Conservation (phyloP, 2,329 filamentous ascomycete genomes). For the Aspergillus thermomutatus region DNA sequence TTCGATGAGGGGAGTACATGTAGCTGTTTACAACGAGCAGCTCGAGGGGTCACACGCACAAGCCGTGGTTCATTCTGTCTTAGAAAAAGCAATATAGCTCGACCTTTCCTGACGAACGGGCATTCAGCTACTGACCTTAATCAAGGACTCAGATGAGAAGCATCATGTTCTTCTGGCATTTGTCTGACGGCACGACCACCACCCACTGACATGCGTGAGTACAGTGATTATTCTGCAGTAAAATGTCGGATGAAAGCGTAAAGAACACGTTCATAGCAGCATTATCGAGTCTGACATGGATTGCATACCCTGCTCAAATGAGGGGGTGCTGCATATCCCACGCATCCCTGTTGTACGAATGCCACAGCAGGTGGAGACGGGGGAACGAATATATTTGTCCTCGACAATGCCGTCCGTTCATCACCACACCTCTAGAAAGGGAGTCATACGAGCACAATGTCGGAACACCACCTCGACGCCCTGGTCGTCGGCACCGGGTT, state of each 20-base stretch:
- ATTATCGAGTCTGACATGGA: neutral
- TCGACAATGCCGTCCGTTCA: neutral
- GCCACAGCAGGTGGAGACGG: neutral
- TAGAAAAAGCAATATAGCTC: neutral
- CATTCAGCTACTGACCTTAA: too few relatives aligned
- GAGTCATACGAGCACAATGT: neutral
- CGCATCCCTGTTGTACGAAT: neutral
- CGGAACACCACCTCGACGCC: conserved; percentile 24
- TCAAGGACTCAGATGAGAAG: too few relatives aligned
- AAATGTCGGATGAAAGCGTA: too few relatives aligned
- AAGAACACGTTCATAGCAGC: too few relatives aligned
- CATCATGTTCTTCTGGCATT: too few relatives aligned
- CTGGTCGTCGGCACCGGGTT: conserved; percentile 43
- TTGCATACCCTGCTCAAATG: neutral
- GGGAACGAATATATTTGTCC: neutral
- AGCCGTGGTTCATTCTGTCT: neutral
- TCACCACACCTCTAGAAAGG: neutral
- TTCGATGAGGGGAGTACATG: too few relatives aligned
- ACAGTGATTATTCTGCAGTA: too few relatives aligned
- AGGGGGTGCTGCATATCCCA: neutral
- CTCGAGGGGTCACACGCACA: neutral
- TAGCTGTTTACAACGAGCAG: neutral
- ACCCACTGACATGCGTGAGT: too few relatives aligned
- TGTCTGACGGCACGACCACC: too few relatives aligned
- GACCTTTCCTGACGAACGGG: too few relatives aligned